These are phyloP conservation scores for Metschnikowia similis DNA, from an alignment of 805 yeast species.

Conservation along the genomic window DNA sequence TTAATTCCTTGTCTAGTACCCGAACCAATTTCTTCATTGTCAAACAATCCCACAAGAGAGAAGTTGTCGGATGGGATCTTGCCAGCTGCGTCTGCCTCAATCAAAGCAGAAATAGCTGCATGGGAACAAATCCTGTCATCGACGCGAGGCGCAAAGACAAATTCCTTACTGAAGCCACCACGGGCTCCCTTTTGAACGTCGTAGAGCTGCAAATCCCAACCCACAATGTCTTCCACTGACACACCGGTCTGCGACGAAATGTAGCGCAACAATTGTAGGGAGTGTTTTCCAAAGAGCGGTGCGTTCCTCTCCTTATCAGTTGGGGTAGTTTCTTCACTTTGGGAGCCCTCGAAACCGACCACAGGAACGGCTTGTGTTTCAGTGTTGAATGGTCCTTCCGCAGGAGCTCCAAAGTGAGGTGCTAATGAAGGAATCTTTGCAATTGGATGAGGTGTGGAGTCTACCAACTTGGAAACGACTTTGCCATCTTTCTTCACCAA, in stretches of 20 bases:
- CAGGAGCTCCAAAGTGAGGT: constrained; percentile 75
- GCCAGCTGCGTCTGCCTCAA: constrained; percentile 33
- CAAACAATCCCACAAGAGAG: constrained; percentile 62
- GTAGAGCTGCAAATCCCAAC: constrained; percentile 71
- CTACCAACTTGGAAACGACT: constrained; percentile 44
- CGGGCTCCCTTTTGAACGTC: constrained; percentile 76
- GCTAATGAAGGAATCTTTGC: constrained; percentile 84
- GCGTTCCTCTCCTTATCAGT: constrained; percentile 57
- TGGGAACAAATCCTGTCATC: constrained; percentile 82
- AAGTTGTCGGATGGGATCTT: constrained; percentile 34
- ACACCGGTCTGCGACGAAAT: constrained; percentile 59
- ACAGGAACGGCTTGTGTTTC: constrained; percentile 81
- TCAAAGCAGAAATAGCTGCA: constrained; percentile 61
- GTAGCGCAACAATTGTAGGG: constrained; percentile 63
- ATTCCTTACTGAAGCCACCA: constrained; percentile 76
- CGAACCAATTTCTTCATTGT: constrained; percentile 83
- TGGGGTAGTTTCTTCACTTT: constrained; percentile 36
- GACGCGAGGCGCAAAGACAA: constrained; percentile 75
- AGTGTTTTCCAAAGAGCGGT: constrained; percentile 68
- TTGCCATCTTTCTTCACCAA: constrained; percentile 41
- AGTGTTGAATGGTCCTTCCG: constrained; percentile 66
- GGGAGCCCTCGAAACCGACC: constrained; percentile 49
- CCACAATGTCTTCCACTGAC: constrained; percentile 57
- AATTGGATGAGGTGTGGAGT: constrained; percentile 62
- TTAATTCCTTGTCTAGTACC: constrained; percentile 76